Evolutionary conservation across 202 grass and related monocot genomes (phyloP).

Genomic region (Thinopyrum obtusiflorum): DNA sequence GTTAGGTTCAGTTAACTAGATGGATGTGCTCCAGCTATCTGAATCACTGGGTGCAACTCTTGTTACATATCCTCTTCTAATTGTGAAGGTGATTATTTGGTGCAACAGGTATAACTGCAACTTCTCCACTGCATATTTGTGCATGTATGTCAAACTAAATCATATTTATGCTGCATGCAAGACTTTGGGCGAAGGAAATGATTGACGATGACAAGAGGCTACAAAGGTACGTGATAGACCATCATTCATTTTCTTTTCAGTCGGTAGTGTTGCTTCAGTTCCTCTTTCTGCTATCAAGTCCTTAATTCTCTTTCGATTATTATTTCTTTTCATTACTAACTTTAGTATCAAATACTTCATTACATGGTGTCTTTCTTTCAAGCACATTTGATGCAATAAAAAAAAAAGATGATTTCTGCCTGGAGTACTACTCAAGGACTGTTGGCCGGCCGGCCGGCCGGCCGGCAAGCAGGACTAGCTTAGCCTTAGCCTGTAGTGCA

Average conservation of each 20-base stretch:
- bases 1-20: too few species aligned
- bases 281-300: not conserved
- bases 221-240: constrained; percentile 53
- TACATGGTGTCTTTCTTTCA: constrained; percentile 22
- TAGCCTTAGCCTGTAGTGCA: too few species aligned
- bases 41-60: constrained; percentile 84
- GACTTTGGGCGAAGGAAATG: constrained; percentile 72
- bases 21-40: too few species aligned
- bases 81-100: constrained; percentile 70
- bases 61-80: constrained; percentile 83
- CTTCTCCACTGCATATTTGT: not conserved
- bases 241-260: not conserved
- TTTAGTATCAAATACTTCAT: not conserved
- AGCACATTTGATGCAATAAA: constrained; percentile 90
- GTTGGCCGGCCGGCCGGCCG: too few species aligned
- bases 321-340: constrained; percentile 1
- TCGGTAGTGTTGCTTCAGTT: not conserved
- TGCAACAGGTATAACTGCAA: not conserved
- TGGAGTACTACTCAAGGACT: too few species aligned
- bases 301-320: not conserved
- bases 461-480: too few species aligned
- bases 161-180: constrained; percentile 53
- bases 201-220: constrained; percentile 55
- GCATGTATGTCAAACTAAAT: not conserved
- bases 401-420: too few species aligned